Base-by-base conservation (phyloP, 768 basidiomycete species). In the Rhizopogon vinicolor region DNA sequence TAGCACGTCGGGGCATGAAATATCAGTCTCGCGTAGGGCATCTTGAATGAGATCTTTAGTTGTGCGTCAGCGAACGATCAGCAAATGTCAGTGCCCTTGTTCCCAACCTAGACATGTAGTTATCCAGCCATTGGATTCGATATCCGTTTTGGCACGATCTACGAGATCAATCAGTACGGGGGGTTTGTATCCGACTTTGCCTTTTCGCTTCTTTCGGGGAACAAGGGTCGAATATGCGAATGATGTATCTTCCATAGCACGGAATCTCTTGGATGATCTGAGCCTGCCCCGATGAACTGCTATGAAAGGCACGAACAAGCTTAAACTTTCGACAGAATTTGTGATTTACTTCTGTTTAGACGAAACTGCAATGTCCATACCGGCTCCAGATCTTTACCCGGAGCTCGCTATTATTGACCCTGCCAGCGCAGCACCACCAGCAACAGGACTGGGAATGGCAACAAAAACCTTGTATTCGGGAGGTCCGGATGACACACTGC, bases 81-180 rank as follows among this genome's bases (percentile, higher is more conserved):
- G 41, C 37, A 40, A 35, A 40, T n/a, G 28, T 12, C 39, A 3
- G 22, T 25, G 16, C 22, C 7, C 41, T 40, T 25, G 48, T 58
- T 53, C 78, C 83, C 69, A 71, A 86, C 86, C 72, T 72, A 74
- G 71, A 68, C 79, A 84, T 63, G 75, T 70, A n/a, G 67, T 59
- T 58, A 81, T 74, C 85, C 86, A 88, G 57, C 73, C 74, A 51
- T 75, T 73, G 42, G 67, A 35, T 41, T 53, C 60, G 42, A 87
- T 72, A 52, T 83, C 79, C 53, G 78, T 74, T 58, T 68, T 68
- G 44, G 75, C 68, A 53, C 74, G 72, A 49, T 76, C 66, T 53
- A 86, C 56, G 55, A 74, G 67, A 59, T 70, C 70, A 19, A 63
- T 58, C 22, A 74, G 72, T 22, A 78, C 62, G 19, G 70, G 60